phyloP scores from a whole-genome alignment of 225 moss, liverwort and hornwort genomes.

The Anthoceros angustus region DNA sequence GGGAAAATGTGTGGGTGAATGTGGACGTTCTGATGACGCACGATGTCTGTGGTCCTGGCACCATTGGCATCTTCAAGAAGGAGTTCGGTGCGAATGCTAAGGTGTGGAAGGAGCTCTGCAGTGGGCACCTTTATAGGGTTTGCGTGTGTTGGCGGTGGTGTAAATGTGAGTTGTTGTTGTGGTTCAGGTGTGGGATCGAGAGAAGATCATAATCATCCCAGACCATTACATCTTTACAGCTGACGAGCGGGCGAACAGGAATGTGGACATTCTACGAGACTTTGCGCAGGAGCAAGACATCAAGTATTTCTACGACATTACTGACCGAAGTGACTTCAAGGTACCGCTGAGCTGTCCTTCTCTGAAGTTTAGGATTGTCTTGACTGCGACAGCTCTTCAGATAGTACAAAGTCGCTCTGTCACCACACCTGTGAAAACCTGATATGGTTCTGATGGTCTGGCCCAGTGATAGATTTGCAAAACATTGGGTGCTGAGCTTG shows the following conservation, averaged over 20 bases:
- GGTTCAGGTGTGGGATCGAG: conserved; percentile 93
- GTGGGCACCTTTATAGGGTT: neutral
- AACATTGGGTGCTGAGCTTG: neutral
- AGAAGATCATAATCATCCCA: conserved; percentile 84
- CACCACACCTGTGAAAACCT: too few relatives aligned
- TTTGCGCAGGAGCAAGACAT: conserved; percentile 89
- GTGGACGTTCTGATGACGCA: conserved; percentile 95
- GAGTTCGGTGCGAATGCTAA: conserved; percentile 92
- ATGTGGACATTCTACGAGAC: conserved; percentile 91
- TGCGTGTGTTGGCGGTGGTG: neutral
- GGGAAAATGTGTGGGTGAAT: conserved; percentile 96
- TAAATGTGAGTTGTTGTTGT: neutral
- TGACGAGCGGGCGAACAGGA: conserved; percentile 86
- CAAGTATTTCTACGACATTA: conserved; percentile 93
- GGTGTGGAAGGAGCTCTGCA: conserved; percentile 18
- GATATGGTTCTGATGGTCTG: neutral
- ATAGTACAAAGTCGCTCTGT: too few relatives aligned
- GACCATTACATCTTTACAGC: conserved; percentile 93
- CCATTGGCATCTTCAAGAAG: conserved; percentile 90
- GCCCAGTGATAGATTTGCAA: neutral
- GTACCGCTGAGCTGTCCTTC: conserved; percentile 9
- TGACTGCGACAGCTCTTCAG: too few relatives aligned
- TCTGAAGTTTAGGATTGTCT: too few relatives aligned
- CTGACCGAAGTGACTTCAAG: conserved; percentile 55
- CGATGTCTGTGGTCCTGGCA: conserved; percentile 97